Evolutionary conservation across 345 rosid genomes (phyloP).

Genomic region (Anacardium occidentale): DNA sequence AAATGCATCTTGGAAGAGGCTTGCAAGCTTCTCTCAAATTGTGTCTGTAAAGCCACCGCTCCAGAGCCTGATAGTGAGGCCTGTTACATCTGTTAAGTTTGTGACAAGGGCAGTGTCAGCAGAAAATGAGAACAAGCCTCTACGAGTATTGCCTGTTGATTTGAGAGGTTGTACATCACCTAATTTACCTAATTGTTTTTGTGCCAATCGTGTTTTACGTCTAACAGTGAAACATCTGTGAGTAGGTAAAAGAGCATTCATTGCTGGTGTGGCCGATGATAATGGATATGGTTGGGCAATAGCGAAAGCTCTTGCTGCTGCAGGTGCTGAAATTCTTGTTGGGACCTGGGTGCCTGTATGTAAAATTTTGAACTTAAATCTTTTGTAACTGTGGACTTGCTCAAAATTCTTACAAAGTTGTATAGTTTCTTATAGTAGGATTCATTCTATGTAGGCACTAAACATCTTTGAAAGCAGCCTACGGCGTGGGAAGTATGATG

Average conservation of each 20-base stretch:
- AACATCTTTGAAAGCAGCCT: slow-evolving; percentile 62
- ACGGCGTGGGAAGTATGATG: slow-evolving; percentile 54
- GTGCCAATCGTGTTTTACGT: not conserved
- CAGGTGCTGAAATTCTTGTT: slow-evolving; percentile 65
- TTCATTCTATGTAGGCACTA: slow-evolving; percentile 41
- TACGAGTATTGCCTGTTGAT: slow-evolving; percentile 55
- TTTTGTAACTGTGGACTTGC: not conserved
- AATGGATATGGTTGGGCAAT: slow-evolving; percentile 78
- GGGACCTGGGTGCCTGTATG: slow-evolving; percentile 76
- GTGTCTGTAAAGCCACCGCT: slow-evolving; percentile 31
- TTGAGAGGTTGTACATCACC: slow-evolving; percentile 38
- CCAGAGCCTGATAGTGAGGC: slow-evolving; percentile 20
- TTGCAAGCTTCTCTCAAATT: slow-evolving; percentile 38
- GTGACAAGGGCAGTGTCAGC: slow-evolving; percentile 38
- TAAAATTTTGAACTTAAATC: not conserved
- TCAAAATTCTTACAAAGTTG: not conserved
- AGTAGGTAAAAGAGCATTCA: slow-evolving; percentile 59
- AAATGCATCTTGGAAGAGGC: slow-evolving; percentile 37
- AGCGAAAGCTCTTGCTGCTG: slow-evolving; percentile 69
- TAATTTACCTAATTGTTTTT: not conserved
- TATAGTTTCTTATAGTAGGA: not conserved
- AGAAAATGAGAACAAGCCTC: slow-evolving; percentile 31
- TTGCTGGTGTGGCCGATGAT: slow-evolving; percentile 72
- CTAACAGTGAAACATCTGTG: slow-evolving; percentile 11
- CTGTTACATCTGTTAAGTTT: slow-evolving; percentile 23